Evolutionary conservation across 2,329 filamentous ascomycete species (phyloP), one percentile per base, ranked within the genome.

Genomic region (Paraconiothyrium sp.): DNA sequence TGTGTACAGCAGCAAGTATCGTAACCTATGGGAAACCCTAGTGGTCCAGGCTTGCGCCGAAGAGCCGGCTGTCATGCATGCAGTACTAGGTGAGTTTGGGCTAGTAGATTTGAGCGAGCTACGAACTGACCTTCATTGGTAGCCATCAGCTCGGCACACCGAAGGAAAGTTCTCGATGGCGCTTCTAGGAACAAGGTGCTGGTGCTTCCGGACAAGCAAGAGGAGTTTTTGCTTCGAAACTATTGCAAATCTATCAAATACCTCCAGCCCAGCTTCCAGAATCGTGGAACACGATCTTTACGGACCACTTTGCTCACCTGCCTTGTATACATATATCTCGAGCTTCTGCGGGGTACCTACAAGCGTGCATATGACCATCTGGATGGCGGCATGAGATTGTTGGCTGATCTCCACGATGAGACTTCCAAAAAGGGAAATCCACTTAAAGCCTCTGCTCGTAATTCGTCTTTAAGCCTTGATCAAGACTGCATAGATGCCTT

Each of bases 61-160:
- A 10, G 81, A 82, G 54, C 78, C 79, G 0, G 79, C 80, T 4
- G 72, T 83, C 2, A 64, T 78, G n/a, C 80, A 83, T 68, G 81
- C 81, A 2, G 66, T 80, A 11, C 64, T 82, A 6, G 52, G 52
- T 55, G 11, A 46, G 52, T 54, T 14, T 54, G 22, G 8, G 22
- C 27, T 34, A 44, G 22, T 44, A 11, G 2, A 1, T 20, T 24
- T 13, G 7, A 20, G 30, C 7, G 16, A 8, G 30, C 22, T 5
- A 3, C 20, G 9, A n/a, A 24, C n/a, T 46, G 4, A 35, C 39
- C 30, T 22, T 47, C 3, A 47, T 16, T 37, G 16, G n/a, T 30
- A 55, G 78, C 81, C 9, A 63, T 83, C n/a, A 76, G 77, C n/a
- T 76, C 79, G 4, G 72, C 76, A 0, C 80, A 71, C 49, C 64